phyloP scores from a whole-genome alignment of 2,329 filamentous ascomycete species.

The Chlorencoelia australis region DNA sequence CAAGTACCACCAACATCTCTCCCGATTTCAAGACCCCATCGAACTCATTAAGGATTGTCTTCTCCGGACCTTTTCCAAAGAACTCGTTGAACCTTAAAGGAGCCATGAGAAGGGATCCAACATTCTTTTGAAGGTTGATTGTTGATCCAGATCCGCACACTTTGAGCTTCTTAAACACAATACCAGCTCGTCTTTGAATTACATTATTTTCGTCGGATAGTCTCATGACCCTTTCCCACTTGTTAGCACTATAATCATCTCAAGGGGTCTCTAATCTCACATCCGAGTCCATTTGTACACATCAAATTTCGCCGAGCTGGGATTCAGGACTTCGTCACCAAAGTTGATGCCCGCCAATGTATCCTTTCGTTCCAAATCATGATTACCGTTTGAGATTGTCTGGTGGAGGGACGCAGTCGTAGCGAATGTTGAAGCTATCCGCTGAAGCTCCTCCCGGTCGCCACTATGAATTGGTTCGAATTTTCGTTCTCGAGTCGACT shows the following conservation, averaged over 20 bases:
- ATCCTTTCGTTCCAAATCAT: conserved; percentile 14
- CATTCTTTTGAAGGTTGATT: conserved; percentile 58
- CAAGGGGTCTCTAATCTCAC: conserved; percentile 7
- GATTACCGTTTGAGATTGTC: conserved; percentile 4
- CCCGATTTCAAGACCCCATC: conserved; percentile 53
- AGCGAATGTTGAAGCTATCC: conserved; percentile 20
- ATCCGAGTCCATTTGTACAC: conserved; percentile 18
- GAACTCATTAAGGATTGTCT: conserved; percentile 52
- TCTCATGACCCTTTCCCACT: conserved; percentile 22
- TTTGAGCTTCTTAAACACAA: conserved; percentile 54
- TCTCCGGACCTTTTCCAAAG: conserved; percentile 41
- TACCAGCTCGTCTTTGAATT: conserved; percentile 42
- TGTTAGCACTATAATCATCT: neutral
- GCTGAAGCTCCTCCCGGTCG: conserved; percentile 19
- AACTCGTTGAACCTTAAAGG: conserved; percentile 48
- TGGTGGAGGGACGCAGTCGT: conserved; percentile 9
- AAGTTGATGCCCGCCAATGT: conserved; percentile 30
- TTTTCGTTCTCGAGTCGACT: conserved; percentile 11
- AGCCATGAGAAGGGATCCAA: conserved; percentile 46
- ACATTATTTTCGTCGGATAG: conserved; percentile 46
- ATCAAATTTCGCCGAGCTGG: conserved; percentile 29
- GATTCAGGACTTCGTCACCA: conserved; percentile 42
- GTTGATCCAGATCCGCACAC: conserved; percentile 58
- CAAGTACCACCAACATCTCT: conserved; percentile 60
- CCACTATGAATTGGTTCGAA: conserved; percentile 19